Evolutionary conservation across 441 rosid species (phyloP).

Genomic region (Jatropha multifida): DNA sequence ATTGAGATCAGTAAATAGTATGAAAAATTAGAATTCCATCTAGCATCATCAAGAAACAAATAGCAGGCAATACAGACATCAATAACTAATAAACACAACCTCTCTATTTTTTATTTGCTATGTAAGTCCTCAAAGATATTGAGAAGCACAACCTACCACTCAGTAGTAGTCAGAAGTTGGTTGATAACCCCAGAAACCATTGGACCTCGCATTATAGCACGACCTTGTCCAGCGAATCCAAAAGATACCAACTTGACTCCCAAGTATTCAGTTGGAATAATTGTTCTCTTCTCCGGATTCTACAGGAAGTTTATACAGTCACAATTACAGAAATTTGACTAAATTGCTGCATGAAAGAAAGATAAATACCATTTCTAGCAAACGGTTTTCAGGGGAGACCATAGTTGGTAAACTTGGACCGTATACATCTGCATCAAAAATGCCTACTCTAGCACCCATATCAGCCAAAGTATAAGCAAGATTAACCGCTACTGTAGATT

Average conservation of each 20-base stretch:
- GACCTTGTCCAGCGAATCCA: slow-evolving; percentile 97
- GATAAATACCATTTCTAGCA: slow-evolving; percentile 74
- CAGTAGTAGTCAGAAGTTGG: slow-evolving; percentile 91
- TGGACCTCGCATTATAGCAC: slow-evolving; percentile 96
- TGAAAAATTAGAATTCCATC: not conserved
- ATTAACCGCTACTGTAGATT: slow-evolving; percentile 94
- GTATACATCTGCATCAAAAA: slow-evolving; percentile 95
- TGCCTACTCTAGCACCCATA: slow-evolving; percentile 97
- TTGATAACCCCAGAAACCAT: slow-evolving; percentile 98
- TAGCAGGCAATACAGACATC: not conserved
- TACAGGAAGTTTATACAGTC: slow-evolving; percentile 33
- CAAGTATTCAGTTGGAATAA: slow-evolving; percentile 89
- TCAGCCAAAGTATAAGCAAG: slow-evolving; percentile 95
- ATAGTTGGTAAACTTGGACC: slow-evolving; percentile 98
- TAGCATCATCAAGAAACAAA: not conserved
- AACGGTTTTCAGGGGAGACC: slow-evolving; percentile 87
- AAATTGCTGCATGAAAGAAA: slow-evolving; percentile 18
- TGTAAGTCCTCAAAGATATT: slow-evolving; percentile 11
- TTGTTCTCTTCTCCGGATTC: slow-evolving; percentile 86
- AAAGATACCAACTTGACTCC: slow-evolving; percentile 96
- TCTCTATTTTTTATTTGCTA: not conserved
- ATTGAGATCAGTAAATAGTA: slow-evolving; percentile 5
- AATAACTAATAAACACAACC: not conserved
- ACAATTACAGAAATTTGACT: slow-evolving; percentile 19
- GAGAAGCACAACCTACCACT: slow-evolving; percentile 58